phyloP scores from a whole-genome alignment of 371 early-diverging fungal species.

The Chytridium lagenaria region DNA sequence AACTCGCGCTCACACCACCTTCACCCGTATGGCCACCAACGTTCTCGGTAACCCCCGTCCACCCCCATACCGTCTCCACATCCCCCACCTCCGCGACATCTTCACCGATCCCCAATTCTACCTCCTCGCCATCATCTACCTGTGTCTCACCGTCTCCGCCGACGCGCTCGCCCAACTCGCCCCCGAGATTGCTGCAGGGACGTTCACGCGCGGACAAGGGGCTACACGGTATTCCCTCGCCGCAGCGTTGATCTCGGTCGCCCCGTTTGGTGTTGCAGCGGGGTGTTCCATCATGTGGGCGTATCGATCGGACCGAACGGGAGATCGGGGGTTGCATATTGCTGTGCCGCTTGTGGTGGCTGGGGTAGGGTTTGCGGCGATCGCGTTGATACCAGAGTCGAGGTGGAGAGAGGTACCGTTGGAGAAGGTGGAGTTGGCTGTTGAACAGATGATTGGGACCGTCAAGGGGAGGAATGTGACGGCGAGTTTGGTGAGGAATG shows the following conservation, averaged over 20 bases:
- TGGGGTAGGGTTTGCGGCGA: constrained; percentile 32
- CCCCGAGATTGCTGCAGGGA: constrained; percentile 33
- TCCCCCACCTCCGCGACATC: constrained; percentile 30
- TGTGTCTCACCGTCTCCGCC: constrained; percentile 21
- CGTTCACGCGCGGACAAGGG: constrained; percentile 26
- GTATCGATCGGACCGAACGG: constrained; percentile 37
- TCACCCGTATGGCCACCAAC: not conserved
- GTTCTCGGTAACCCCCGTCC: constrained; percentile 7
- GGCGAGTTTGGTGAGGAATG: not conserved
- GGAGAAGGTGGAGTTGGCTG: not conserved
- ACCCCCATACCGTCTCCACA: constrained; percentile 27
- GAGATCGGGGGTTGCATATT: constrained; percentile 34
- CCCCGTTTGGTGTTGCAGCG: constrained; percentile 32
- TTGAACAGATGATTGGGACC: not conserved
- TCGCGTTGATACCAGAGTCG: constrained; percentile 31
- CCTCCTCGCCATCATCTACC: constrained; percentile 28
- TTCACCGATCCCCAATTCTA: constrained; percentile 34
- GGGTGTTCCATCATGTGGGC: constrained; percentile 23
- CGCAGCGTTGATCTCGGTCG: constrained; percentile 32
- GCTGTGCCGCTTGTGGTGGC: constrained; percentile 32
- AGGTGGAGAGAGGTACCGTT: constrained; percentile 18
- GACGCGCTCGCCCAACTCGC: constrained; percentile 32
- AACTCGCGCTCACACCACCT: constrained; percentile 18
- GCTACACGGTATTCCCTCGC: constrained; percentile 13
- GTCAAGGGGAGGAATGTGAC: not conserved